These are phyloP conservation scores for Trichoderma afroharzianum DNA, from an alignment of 2,329 filamentous ascomycete species.

Conservation along the genomic window DNA sequence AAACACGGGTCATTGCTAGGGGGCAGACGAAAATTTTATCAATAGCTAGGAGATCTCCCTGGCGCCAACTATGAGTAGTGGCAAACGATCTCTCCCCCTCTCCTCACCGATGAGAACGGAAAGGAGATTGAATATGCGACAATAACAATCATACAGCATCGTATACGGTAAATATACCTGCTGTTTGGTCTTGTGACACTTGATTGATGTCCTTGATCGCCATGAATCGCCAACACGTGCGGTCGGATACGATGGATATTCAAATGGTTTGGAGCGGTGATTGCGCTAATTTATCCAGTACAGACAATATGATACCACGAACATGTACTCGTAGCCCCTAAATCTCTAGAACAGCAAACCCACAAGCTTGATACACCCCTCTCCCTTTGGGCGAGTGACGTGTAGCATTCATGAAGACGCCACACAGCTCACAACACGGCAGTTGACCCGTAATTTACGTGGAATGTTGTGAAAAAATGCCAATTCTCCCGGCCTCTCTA, in stretches of 20 bases:
- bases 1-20: not conserved
- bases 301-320: not conserved
- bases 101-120: not conserved
- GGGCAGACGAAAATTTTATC: not conserved
- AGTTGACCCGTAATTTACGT: no score
- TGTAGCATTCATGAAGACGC: not conserved
- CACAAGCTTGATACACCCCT: not conserved
- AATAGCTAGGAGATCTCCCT: not conserved
- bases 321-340: not conserved
- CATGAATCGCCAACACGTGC: not conserved
- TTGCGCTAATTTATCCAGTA: not conserved
- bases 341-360: not conserved
- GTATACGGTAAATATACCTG: not conserved
- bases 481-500: no score
- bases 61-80: not conserved
- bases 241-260: not conserved
- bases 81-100: not conserved
- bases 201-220: not conserved
- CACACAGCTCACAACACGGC: not conserved
- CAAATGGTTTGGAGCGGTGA: not conserved
- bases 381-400: not conserved
- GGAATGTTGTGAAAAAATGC: no score
- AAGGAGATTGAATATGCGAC: not conserved
- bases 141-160: not conserved
- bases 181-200: not conserved